phyloP scores from a whole-genome alignment of 441 rosid genomes.

The Sinapis alba region DNA sequence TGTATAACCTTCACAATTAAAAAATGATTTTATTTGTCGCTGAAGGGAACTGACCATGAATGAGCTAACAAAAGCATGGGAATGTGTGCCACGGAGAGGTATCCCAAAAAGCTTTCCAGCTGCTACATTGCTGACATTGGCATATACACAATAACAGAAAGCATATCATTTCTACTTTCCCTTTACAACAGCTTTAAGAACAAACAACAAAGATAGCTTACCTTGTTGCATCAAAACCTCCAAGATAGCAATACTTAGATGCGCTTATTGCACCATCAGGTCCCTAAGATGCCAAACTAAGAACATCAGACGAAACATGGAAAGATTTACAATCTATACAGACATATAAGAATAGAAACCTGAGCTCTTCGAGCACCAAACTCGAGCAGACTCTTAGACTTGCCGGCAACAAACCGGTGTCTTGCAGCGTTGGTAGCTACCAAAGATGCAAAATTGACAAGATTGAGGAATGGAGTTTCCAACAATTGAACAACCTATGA shows the following conservation, averaged over 20 bases:
- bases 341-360: conserved; percentile 42
- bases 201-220: conserved; percentile 19
- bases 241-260: conserved; percentile 91
- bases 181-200: background rate
- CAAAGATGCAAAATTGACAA: conserved; percentile 83
- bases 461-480: conserved; percentile 90
- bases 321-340: background rate
- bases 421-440: conserved; percentile 94
- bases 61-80: conserved; percentile 98
- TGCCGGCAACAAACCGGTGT: conserved; percentile 91
- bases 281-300: conserved; percentile 53
- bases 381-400: conserved; percentile 73
- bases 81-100: conserved; percentile 94
- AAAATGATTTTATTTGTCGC: background rate
- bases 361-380: conserved; percentile 98
- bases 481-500: conserved; percentile 79
- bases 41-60: conserved; percentile 41
- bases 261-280: conserved; percentile 98
- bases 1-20: background rate
- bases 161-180: background rate
- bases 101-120: conserved; percentile 89
- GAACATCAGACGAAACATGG: background rate
- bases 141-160: background rate
- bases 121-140: conserved; percentile 77
- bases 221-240: conserved; percentile 99